These are phyloP conservation scores for Cryptococcus depauperatus DNA, from an alignment of 1,284 basidiomycete species.

Conservation along the genomic window DNA sequence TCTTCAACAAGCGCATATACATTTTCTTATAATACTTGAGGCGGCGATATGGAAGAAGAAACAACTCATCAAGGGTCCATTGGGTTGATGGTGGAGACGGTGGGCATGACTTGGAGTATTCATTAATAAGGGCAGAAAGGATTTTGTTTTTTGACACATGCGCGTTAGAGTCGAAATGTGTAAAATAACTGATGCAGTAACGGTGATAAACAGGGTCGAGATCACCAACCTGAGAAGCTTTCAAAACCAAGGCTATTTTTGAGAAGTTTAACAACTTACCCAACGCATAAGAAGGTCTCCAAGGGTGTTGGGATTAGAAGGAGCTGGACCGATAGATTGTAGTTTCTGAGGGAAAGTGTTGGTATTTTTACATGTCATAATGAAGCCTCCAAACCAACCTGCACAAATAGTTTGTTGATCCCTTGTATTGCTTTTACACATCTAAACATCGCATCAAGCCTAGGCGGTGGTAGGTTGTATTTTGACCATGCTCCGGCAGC, in stretches of 20 bases:
- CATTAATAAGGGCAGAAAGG: slow-evolving; percentile 59
- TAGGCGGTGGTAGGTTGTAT: slow-evolving; percentile 82
- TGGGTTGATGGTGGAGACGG: slow-evolving; percentile 47
- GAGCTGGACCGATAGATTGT: slow-evolving; percentile 86
- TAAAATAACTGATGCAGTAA: slow-evolving; percentile 65
- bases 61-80: slow-evolving; percentile 84
- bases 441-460: slow-evolving; percentile 90
- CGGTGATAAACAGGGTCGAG: slow-evolving; percentile 75
- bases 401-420: slow-evolving; percentile 71
- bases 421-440: slow-evolving; percentile 87
- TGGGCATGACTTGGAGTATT: slow-evolving; percentile 60
- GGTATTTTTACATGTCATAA: slow-evolving; percentile 1
- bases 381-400: slow-evolving; percentile 49
- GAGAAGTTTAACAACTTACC: slow-evolving; percentile 52
- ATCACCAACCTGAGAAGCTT: slow-evolving; percentile 66
- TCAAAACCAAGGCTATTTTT: background rate
- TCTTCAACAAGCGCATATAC: slow-evolving; percentile 77
- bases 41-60: slow-evolving; percentile 73
- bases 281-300: slow-evolving; percentile 96
- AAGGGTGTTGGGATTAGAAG: slow-evolving; percentile 86
- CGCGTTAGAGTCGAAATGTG: slow-evolving; percentile 75
- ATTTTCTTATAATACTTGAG: slow-evolving; percentile 90
- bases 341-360: slow-evolving; percentile 60
- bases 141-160: slow-evolving; percentile 67
- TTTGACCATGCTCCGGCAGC: slow-evolving; percentile 95